Conservation (phyloP, 1,284 basidiomycete species). For the Sporisorium scitamineum region DNA sequence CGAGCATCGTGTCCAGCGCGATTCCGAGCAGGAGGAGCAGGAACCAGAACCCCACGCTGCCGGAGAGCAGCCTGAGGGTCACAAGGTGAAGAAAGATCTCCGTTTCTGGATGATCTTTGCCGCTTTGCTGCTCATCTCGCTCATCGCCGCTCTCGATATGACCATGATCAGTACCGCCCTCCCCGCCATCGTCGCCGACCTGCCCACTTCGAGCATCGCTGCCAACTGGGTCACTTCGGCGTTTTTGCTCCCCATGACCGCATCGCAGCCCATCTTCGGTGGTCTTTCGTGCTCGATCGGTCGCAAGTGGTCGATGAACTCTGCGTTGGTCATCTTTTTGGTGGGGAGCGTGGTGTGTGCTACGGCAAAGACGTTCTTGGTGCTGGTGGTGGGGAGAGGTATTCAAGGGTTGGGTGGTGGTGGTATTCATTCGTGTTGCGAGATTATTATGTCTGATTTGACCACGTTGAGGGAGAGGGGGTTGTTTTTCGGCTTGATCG, state of each 20-base stretch:
- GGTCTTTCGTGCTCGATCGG: slow-evolving; percentile 50
- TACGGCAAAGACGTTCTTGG: slow-evolving; percentile 27
- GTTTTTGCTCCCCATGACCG: slow-evolving; percentile 47
- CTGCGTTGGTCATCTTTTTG: slow-evolving; percentile 47
- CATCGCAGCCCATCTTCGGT: slow-evolving; percentile 52
- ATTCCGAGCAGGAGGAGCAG: too few species aligned
- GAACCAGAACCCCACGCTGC: not conserved
- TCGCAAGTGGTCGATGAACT: slow-evolving; percentile 29
- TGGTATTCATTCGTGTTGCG: slow-evolving; percentile 70
- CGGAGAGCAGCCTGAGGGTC: not conserved
- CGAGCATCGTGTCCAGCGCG: not conserved
- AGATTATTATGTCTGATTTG: slow-evolving; percentile 71
- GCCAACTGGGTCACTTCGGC: slow-evolving; percentile 53
- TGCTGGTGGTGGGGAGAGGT: slow-evolving; percentile 43
- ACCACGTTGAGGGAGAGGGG: slow-evolving; percentile 71
- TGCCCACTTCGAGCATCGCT: slow-evolving; percentile 35
- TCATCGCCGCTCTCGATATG: slow-evolving; percentile 40
- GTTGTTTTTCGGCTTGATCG: slow-evolving; percentile 68
- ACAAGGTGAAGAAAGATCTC: slow-evolving; percentile 25
- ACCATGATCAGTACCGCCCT: slow-evolving; percentile 57
- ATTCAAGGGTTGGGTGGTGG: slow-evolving; percentile 71
- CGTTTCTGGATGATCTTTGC: slow-evolving; percentile 32
- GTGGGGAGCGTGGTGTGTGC: slow-evolving; percentile 45
- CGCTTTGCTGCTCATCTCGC: slow-evolving; percentile 20
- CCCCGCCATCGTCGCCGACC: slow-evolving; percentile 37